Evolutionary conservation across 345 rosid species (phyloP), one percentile per base, ranked within the genome.

Genomic region (Mallotus nudiflorus): DNA sequence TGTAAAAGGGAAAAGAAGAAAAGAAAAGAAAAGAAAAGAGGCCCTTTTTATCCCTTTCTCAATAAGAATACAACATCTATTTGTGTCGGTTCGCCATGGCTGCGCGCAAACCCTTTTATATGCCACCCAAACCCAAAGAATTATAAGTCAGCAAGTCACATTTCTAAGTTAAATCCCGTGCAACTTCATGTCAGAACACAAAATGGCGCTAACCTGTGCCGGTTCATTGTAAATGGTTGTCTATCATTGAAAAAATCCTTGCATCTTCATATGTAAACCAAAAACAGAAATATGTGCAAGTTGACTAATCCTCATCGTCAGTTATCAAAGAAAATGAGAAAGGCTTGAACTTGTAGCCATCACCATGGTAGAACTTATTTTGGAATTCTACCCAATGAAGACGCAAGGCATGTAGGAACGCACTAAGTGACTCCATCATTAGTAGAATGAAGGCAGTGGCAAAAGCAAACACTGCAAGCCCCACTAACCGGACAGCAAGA

Each of bases 331-430:
- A 84, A 73, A 94, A 94, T 14, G 93, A 84, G 80, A 94, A 89
- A 45, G 97, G 97, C 78, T 51, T 87, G 87, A 94, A 91, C 79
- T 94, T 94, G 85, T 92, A 87, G 78, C 99, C 97, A 65, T 94
- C 97, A 11, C 99, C 99, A 28, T 85, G 64, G 89, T 88, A 94
- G 87, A 94, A 91, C 80, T 94, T 94, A 29, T 78, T 85, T 82
- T 90, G 95, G 74, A 88, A 94, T 66, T 94, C 99, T 45, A 91
- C 96, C 99, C 99, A 91, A 65, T 94, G 99, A 69, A 94, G 99
- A 84, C 97, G 97, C 84, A 94, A 69, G 16, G 99, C 97, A 25
- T 94, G 99, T 15, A 94, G 87, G 82, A 94, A 94, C 33, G 99
- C 97, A 56, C 99, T 92, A 52, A 94, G 92, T 8, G 97, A 87